A percentile compares a stretch with the other conserved stretches of the same genome.
These are phyloP conservation scores for Tuber aestivum DNA, from an alignment of 495 filamentous ascomycete species.

Conservation along the genomic window DNA sequence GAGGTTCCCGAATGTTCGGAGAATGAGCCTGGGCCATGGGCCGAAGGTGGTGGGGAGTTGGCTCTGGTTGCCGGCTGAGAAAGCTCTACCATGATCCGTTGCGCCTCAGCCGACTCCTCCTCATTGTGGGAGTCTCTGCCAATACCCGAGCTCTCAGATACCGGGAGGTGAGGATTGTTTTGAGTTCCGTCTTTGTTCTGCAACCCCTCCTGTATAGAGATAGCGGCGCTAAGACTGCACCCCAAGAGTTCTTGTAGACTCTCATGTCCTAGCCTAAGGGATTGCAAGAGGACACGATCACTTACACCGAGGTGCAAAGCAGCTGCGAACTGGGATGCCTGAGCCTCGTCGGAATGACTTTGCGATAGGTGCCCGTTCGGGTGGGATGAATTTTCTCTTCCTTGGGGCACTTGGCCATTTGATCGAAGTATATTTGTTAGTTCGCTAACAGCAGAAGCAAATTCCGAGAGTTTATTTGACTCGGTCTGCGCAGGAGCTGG, in stretches of 20 bases:
- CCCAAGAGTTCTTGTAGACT: not conserved
- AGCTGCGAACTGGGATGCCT: not conserved
- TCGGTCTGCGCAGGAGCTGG: not conserved
- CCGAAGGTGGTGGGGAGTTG: constrained; percentile 13
- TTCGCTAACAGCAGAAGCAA: not conserved
- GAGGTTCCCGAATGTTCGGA: not conserved
- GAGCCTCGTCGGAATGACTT: not conserved
- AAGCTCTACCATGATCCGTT: constrained; percentile 19
- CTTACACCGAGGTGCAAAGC: not conserved
- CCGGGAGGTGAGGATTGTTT: not conserved
- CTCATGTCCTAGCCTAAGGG: not conserved
- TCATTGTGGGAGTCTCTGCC: not conserved
- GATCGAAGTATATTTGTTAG: not conserved
- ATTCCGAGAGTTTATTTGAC: not conserved
- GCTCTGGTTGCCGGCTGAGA: constrained; percentile 16
- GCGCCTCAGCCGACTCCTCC: constrained; percentile 18
- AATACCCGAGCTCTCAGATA: not conserved
- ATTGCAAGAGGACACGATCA: not conserved
- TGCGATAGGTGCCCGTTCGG: not conserved
- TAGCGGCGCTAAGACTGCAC: not conserved
- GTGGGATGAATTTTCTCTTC: not conserved
- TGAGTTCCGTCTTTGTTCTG: not conserved
- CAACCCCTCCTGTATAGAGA: not conserved
- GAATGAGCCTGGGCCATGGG: not conserved
- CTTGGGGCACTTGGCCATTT: not conserved